Evolutionary conservation across 108 stramenopile species (phyloP), one percentile per base, ranked within the genome.

Genomic region (Nitzschia putrida): DNA sequence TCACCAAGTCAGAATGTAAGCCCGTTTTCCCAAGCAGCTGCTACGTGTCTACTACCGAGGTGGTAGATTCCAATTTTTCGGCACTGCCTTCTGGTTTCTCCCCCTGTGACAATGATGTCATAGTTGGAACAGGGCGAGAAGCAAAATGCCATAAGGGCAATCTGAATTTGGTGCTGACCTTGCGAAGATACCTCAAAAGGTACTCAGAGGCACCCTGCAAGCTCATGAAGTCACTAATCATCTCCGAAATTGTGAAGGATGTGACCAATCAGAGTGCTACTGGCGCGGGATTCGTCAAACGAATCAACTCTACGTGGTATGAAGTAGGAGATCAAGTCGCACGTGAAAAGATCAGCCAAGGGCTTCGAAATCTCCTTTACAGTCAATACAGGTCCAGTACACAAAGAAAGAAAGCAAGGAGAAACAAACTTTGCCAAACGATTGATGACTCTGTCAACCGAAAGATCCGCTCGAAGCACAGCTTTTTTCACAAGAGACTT

Each of bases 291-390:
- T 66, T 66, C 34, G 65, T 66, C 8, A 66, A 66, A 38, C 22
- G 9, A 34, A 34, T 66, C 34, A 20, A 37, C 14, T 16, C 21
- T 1, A 6, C 7, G 8, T 66, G 65, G 65, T 66, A 53, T 38
- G 24, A 34, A 20, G 34, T 66, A 7, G 52, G 29, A 16, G 52
- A 66, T 2, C 37, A 53, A 14, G 12, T 38, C 12, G 9, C 34
- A 16, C 22, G 65, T 14, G 65, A 66, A 18, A 66, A 53, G 34
- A 51, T 53, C 34, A 66, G 65, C 53, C 65, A 66, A 53, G 29
- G 51, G 7, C 51, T 66, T 14, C 50, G 65, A 22, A 53, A 66
- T 37, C 25, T 53, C 2, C 65, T 66, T 38, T 51, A 66, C 21
- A 34, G 18, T n/a, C 50, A 66, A 50, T 66, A 66, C 29, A 22